Conservation (phyloP, 352 stramenopile genomes). For the Globisporangium solare region DNA sequence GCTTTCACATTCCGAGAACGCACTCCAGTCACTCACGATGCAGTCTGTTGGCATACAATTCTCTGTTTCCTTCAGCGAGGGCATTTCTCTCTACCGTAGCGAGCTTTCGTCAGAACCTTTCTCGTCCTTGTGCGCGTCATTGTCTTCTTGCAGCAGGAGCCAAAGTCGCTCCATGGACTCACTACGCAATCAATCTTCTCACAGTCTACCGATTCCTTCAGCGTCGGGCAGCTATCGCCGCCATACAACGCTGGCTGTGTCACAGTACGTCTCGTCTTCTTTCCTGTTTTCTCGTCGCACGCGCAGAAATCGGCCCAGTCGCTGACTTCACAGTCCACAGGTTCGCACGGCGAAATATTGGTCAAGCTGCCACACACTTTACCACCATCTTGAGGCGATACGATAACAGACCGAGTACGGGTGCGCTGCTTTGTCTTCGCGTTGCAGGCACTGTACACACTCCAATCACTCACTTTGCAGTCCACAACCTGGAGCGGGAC, state of each 20-base stretch:
- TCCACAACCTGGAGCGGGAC: constrained; percentile 30
- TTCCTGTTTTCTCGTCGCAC: constrained; percentile 31
- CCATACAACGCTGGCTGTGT: constrained; percentile 22
- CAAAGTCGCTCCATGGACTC: constrained; percentile 35
- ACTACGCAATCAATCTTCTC: constrained; percentile 42
- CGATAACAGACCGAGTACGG: constrained; percentile 38
- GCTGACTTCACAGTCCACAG: constrained; percentile 40
- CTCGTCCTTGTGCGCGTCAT: constrained; percentile 36
- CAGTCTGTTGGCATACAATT: constrained; percentile 39
- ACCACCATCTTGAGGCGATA: constrained; percentile 40
- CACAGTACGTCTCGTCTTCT: constrained; percentile 37
- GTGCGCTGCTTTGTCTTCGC: constrained; percentile 29
- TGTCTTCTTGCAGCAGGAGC: constrained; percentile 28
- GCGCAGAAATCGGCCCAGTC: constrained; percentile 43
- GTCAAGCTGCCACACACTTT: constrained; percentile 31
- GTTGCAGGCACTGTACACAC: constrained; percentile 35
- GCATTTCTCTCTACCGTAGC: constrained; percentile 32
- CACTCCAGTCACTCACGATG: constrained; percentile 43
- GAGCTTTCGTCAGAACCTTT: constrained; percentile 23
- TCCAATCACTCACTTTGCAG: constrained; percentile 45
- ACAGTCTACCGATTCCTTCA: constrained; percentile 34
- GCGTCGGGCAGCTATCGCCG: constrained; percentile 27
- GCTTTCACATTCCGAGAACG: constrained; percentile 36
- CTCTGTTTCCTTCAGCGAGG: constrained; percentile 26
- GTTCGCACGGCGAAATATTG: constrained; percentile 30